Base-by-base conservation (phyloP, 106 monocot species). In the Gastrodia elata region DNA sequence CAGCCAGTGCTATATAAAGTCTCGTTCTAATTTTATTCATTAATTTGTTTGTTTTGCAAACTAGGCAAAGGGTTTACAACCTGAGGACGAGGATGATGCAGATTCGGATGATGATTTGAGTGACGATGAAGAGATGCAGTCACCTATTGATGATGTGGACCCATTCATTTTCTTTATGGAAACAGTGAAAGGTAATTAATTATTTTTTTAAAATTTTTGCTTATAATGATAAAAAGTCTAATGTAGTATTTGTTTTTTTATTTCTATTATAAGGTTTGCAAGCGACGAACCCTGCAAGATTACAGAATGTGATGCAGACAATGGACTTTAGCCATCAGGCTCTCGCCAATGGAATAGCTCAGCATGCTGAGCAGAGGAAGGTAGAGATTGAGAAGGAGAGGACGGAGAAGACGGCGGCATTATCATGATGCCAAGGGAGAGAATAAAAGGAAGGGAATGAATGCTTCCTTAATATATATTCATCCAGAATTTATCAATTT, bases 151-250 rank as follows among this genome's bases (percentile, higher is more conserved):
- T 80, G 86, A 86, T 14, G 88, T 97, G 58, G 92, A 92, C 48
- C 90, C 92, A 36, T 97, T 97, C 75, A 80, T 97, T 46, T 88
- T 97, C 77, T 92, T 97, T 75, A 78, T 92, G 39, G 92, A 92
- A 59, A 84, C 92, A 25, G 67, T 97, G 55, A 83, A 92, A 84
- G 92, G 96, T 97, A 42, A 68, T 22, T 27, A 8, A 10, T 1
- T n/a, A n/a, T n/a, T n/a, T n/a, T n/a, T n/a, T n/a, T n/a, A n/a
- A n/a, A n/a, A n/a, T n/a, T n/a, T n/a, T 25, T 41, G 39, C 35
- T n/a, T 40, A 14, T 69, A 40, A 5, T 38, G 39, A 24, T 24
- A 69, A 39, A 40, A n/a, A n/a, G n/a, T 39, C 38, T 22, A 41
- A 40, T 6, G 8, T 9, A 3, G 1, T 15, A 32, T 61, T 61